Base-by-base conservation (phyloP, 495 filamentous ascomycete genomes). In the Neurospora intermedia region DNA sequence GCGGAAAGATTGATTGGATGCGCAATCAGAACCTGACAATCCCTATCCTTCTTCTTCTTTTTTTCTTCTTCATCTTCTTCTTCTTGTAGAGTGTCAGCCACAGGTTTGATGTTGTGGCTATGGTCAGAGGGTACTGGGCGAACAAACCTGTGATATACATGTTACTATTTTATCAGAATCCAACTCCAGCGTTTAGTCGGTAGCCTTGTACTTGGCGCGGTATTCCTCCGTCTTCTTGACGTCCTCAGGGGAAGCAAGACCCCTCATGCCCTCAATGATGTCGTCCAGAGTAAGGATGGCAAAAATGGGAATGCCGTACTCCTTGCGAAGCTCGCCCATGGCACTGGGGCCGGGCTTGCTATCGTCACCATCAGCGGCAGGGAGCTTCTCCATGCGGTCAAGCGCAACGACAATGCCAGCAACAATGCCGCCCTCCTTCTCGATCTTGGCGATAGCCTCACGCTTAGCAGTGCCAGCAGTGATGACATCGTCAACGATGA, bases 401-500 rank as follows among this genome's bases (percentile, higher is more conserved):
- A 98, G 84, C 31, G 94, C 90, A 31, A 99, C 90, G 39, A 98
- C 86, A 69, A 99, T 91, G 46, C 94, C 96, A 8, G 90, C 90
- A 18, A 98, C 87, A 23, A 84, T 88, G 1, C 94, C 96, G 8
- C 96, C 96, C 76, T 96, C 89, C 76, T 86, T 86, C 71, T 88
- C 82, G 74, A 97, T 94, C 77, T 96, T 93, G 43, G 86, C 88
- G 70, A 98, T 92, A 13, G 95, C 92, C 82, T 97, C 94, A 69
- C 95, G 88, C 81, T 97, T 92, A 39, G 95, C 96, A 7, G 94
- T 98, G 35, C 96, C 96, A 4, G 93, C 95, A 0, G 93, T 97
- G 76, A 98, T 94, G 16, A 99, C 96, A 83, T 98, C 96, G 84
- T 98, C 96, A 38, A 99, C 89, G 72, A 99, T 91, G 2, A 98